These are phyloP conservation scores for Komagataella kurtzmanii DNA, from an alignment of 805 yeast species.

Conservation along the genomic window DNA sequence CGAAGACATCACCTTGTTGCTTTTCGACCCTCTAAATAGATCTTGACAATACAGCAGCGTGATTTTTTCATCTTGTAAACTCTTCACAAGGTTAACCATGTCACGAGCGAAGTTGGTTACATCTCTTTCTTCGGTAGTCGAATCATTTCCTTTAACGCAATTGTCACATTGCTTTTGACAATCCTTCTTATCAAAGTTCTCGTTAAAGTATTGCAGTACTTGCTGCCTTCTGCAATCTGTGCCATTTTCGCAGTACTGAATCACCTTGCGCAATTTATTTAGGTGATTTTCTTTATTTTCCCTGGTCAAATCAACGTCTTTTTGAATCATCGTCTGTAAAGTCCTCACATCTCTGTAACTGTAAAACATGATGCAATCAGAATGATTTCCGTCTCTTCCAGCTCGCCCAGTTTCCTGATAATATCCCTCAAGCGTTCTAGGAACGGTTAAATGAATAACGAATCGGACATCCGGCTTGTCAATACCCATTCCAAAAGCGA, in stretches of 20 bases:
- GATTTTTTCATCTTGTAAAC: constrained; percentile 43
- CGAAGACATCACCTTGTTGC: constrained; percentile 42
- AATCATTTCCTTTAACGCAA: constrained; percentile 37
- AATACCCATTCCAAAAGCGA: constrained; percentile 99
- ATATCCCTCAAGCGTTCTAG: constrained; percentile 88
- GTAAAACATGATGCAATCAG: constrained; percentile 77
- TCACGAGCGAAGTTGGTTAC: constrained; percentile 51
- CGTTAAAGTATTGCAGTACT: constrained; percentile 85
- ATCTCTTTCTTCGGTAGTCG: constrained; percentile 41
- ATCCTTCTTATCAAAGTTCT: constrained; percentile 47
- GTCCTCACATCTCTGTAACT: constrained; percentile 68
- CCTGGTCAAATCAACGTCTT: constrained; percentile 54
- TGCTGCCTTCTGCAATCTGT: constrained; percentile 86
- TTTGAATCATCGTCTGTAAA: constrained; percentile 62
- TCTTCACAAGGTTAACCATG: constrained; percentile 44
- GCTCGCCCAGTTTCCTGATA: constrained; percentile 98
- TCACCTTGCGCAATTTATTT: constrained; percentile 66
- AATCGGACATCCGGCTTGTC: constrained; percentile 92
- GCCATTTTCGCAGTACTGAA: constrained; percentile 82
- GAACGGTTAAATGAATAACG: constrained; percentile 80
- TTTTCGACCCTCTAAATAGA: constrained; percentile 60
- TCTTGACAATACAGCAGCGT: constrained; percentile 78
- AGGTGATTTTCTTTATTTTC: constrained; percentile 65
- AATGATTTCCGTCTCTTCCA: constrained; percentile 82
- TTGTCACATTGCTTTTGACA: constrained; percentile 80